Base-by-base conservation (phyloP, 106 monocot genomes). In the Dioscorea dumetorum region DNA sequence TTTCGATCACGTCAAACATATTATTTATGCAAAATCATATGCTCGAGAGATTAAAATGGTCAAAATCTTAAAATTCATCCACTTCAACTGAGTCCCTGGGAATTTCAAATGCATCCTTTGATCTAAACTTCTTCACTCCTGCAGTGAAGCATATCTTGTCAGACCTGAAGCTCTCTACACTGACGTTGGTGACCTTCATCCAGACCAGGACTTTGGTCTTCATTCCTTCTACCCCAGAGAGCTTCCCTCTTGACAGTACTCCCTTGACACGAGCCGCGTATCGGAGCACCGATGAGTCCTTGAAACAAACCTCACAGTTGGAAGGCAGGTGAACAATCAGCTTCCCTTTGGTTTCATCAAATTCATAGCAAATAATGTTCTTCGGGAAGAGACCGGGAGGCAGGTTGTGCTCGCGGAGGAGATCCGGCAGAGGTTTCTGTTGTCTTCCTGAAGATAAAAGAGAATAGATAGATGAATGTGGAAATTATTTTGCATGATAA, bases 141-240 rank as follows among this genome's bases (percentile, higher is more conserved):
- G 92, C 89, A 7, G 78, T 81, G 81, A 99, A 92, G 63, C 84
- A 80, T 24, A 99, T 63, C 78, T 91, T 99, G 63, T 90, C 97
- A 5, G 86, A 92, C 63, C 78, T 92, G 66, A 78, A 84, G 77
- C 84, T 87, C 62, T 99, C 97, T 10, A 99, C 63, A 10, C 69
- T 56, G 4, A 99, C 68, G 41, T 87, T 79, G 11, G 91, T 87
- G 12, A 99, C 92, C 68, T 83, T 89, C 53, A 99, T 92, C 97
- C 97, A 99, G n/a, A 99, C 89, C 22, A 99, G 33, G 20, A 87
- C 66, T 32, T 91, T 99, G 8, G 97, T 92, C 81, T 99, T 99
- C 97, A 99, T 90, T 54, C 97, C 97, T 73, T 99, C 97, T 12
- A 99, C 81, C 3, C 67, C 78, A 0, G 89, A 73, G 57, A 99